Percentiles rank a stretch among this genome's conserved stretches.
These are phyloP conservation scores for Nemania abortiva DNA, from an alignment of 2,329 filamentous ascomycete genomes.

Conservation along the genomic window DNA sequence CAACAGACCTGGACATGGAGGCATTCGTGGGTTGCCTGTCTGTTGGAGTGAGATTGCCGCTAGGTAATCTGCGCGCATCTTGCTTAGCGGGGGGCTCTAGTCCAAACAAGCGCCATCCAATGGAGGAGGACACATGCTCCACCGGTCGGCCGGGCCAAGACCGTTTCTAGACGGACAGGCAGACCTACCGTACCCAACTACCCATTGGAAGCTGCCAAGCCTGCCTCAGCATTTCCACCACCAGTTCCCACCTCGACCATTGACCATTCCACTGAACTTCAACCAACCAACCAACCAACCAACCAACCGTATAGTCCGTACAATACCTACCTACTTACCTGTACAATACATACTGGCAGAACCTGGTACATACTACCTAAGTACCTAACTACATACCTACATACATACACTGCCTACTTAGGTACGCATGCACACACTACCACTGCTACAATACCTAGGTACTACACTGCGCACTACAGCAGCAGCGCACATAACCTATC, in stretches of 20 bases:
- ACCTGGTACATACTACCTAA: not conserved
- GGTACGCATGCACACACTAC: too few relatives aligned
- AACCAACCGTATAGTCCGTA: constrained; percentile 21
- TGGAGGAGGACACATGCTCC: constrained; percentile 18
- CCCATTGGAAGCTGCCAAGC: not conserved
- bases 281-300: not conserved
- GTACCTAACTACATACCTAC: not conserved
- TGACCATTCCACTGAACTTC: not conserved
- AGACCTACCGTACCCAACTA: not conserved
- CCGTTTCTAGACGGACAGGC: constrained; percentile 17
- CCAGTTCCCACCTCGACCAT: not conserved
- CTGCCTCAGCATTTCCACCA: constrained; percentile 1
- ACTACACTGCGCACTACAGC: not conserved
- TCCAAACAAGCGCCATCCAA: constrained; percentile 31
- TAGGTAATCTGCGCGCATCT: constrained; percentile 17
- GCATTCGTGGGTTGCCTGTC: constrained; percentile 4
- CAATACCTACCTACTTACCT: not conserved
- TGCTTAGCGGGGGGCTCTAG: constrained; percentile 13
- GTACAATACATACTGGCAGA: not conserved
- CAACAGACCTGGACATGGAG: not conserved
- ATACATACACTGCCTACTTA: not conserved
- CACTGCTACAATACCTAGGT: too few relatives aligned
- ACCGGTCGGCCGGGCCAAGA: constrained; percentile 27
- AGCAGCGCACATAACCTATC: constrained; percentile 22
- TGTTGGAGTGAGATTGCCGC: constrained; percentile 22